Conservation (phyloP, 495 filamentous ascomycete species). For the Hypoxylon trugodes region DNA sequence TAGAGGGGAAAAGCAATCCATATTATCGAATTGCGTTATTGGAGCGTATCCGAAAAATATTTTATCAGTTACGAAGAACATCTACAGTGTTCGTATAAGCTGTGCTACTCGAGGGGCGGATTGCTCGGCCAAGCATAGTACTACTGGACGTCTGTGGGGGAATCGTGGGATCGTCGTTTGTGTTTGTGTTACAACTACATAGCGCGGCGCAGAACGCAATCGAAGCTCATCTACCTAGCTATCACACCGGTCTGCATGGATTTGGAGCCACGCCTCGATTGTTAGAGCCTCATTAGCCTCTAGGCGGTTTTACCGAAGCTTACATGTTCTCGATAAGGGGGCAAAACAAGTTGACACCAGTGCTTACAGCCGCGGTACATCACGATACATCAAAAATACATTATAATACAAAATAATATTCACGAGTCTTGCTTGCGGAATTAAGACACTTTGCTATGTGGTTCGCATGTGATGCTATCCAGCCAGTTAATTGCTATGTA, state of each 20-base stretch:
- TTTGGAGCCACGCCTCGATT: background rate
- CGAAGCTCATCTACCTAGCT: too few relatives aligned
- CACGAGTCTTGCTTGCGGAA: too few relatives aligned
- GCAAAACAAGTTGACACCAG: too few relatives aligned
- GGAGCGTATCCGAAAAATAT: background rate
- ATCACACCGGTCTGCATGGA: too few relatives aligned
- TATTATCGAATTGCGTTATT: conserved; percentile 15
- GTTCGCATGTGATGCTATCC: too few relatives aligned
- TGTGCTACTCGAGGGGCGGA: background rate
- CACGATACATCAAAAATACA: too few relatives aligned
- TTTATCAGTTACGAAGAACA: background rate
- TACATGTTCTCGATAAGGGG: too few relatives aligned
- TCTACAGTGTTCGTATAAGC: background rate
- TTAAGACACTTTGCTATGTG: too few relatives aligned
- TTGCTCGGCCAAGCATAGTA: background rate
- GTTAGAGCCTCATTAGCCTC: conserved; percentile 21
- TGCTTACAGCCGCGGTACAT: too few relatives aligned
- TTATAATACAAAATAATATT: too few relatives aligned
- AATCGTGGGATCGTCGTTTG: background rate
- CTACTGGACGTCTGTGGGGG: background rate
- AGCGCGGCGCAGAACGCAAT: conserved; percentile 4
- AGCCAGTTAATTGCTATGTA: too few relatives aligned
- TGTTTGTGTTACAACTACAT: background rate
- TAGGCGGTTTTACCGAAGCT: too few relatives aligned
- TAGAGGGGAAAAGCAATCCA: conserved; percentile 38